Conservation (phyloP, 106 monocot species). For the Apostasia shenzhenica region DNA sequence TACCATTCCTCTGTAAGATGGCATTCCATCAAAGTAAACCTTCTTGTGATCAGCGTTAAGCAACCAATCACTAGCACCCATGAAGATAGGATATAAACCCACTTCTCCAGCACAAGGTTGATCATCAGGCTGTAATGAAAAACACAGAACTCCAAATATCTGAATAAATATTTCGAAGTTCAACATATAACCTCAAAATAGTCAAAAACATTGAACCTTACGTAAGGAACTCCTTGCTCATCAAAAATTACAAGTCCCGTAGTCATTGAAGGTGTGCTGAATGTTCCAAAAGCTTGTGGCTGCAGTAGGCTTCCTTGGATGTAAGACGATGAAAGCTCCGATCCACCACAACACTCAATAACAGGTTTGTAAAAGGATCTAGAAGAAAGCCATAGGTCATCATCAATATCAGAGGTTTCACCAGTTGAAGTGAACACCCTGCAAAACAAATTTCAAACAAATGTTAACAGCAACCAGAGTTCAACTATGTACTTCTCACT, state of each 20-base stretch:
- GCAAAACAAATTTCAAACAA: conserved; percentile 9
- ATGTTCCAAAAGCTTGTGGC: conserved; percentile 86
- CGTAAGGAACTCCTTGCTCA: conserved; percentile 66
- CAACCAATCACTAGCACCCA: conserved; percentile 68
- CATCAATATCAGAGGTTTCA: conserved; percentile 83
- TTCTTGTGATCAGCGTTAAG: conserved; percentile 84
- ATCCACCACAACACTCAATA: conserved; percentile 90
- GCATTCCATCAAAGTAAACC: conserved; percentile 93
- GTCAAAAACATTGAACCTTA: conserved; percentile 21
- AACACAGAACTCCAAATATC: background rate
- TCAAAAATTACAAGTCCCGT: conserved; percentile 75
- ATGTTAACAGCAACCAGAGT: background rate
- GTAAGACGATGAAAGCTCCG: conserved; percentile 84
- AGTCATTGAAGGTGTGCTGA: conserved; percentile 73
- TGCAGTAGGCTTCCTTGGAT: conserved; percentile 64
- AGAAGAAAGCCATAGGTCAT: conserved; percentile 91
- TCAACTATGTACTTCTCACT: background rate
- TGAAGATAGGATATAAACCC: conserved; percentile 62
- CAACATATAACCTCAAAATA: background rate
- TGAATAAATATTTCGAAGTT: background rate
- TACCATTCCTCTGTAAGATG: conserved; percentile 74
- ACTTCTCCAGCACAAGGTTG: conserved; percentile 91
- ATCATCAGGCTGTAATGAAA: conserved; percentile 57
- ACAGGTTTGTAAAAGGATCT: conserved; percentile 59
- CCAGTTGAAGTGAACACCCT: conserved; percentile 69